Base-by-base conservation (phyloP, 768 basidiomycete species). In the Podaxis mareebaensis region DNA sequence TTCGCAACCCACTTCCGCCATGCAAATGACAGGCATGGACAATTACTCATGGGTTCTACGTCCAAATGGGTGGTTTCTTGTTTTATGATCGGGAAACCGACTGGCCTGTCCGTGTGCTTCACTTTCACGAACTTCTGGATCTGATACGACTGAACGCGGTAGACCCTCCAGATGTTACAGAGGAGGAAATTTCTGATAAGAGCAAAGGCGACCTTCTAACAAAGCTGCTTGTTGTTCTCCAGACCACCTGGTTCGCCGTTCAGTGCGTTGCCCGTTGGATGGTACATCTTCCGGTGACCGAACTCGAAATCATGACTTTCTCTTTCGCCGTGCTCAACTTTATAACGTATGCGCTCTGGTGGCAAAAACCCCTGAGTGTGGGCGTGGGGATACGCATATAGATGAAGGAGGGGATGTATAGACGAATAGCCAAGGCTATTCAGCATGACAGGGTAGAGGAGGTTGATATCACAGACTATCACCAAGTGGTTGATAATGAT, bases 261-360 rank as follows among this genome's bases (percentile, higher is more conserved):
- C 58, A 65, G 20, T 60, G 64, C 30, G 36, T 61, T 11, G 64
- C 15, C 17, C 44, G 61, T 2, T 52, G 63, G 58, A 24, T 15
- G 15, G 2, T 15, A 13, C 49, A 46, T 3, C 42, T 52, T 24
- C 42, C 53, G 3, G 46, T 55, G 13, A 42, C 40, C 4, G 56
- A 63, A 39, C 51, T 66, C 4, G 65, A 66, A 33, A 30, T 66
- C 4, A 17, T 66, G 5, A 66, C 61, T 1, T 26, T 66, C 1
- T 39, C 60, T 3, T 66, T 57, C 33, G 61, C 65, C 10, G 53
- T 53, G 0, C 42, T 53, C 13, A 63, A 60, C 44, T 33, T 52
- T 4, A 22, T 52, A n/a, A 54, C 51, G 12, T 66, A 59, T 38
- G 24, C n/a, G 4, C 20, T 66, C 1, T 66, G 65, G 65, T 63